Base-by-base conservation (phyloP, 2,329 filamentous ascomycete species). In the Pyrenochaeta sp. region DNA sequence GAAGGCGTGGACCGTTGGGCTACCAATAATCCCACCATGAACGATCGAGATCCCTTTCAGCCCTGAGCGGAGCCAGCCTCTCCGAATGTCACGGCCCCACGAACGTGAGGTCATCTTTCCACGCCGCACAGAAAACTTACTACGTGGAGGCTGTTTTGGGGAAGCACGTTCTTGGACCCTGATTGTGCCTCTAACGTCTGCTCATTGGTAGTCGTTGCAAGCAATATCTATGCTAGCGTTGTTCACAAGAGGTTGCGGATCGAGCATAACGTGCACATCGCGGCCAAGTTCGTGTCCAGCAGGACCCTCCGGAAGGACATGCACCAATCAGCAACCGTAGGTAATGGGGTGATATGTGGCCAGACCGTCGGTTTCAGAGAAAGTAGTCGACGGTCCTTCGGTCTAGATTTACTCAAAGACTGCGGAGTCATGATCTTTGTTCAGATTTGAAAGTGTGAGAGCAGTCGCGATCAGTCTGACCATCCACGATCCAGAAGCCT, bases 281-380 rank as follows among this genome's bases (percentile, higher is more conserved):
- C 51, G 32, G n/a, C 50, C 45, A 40, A 26, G 41, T 48, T 34
- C 18, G 38, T 37, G 13, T 37, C 41, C 44, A 35, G 15, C 14
- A 42, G 15, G 47, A 51, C 51, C 45, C 48, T 54, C 28, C 31
- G 11, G 27, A 31, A 18, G 29, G 26, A 17, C 24, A 19, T 17
- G 35, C 34, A 22, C 38, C 37, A 52, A 43, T 41, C 9, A 40
- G 13, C 23, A n/a, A n/a, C 8, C 11, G 13, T 13, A 28, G 35
- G n/a, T 14, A 34, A 58, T 60, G 55, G 38, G n/a, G 15, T 42
- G 53, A 61, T 60, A n/a, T n/a, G n/a, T n/a, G n/a, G n/a, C n/a
- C n/a, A n/a, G n/a, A n/a, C n/a, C n/a, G n/a, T n/a, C n/a, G n/a
- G n/a, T n/a, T n/a, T 31, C 36, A 40, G 5, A 17, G 5, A 15